Evolutionary conservation across 75 land plant genomes (phyloP).

Genomic region (Selaginella tamariscina): DNA sequence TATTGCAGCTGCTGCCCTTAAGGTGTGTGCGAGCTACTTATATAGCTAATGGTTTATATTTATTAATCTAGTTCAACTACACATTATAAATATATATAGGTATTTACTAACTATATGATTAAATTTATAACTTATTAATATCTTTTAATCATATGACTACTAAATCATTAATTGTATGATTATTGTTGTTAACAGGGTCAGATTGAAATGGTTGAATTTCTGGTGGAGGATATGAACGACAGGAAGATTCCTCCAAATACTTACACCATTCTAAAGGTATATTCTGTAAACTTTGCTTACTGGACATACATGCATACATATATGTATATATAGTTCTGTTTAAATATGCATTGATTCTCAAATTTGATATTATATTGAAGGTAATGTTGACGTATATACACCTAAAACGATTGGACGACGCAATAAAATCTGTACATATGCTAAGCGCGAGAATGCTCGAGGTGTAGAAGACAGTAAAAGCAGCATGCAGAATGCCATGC

Average conservation of each 20-base stretch:
- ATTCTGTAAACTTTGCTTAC: too few relatives aligned
- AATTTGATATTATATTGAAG: too few relatives aligned
- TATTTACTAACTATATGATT: too few relatives aligned
- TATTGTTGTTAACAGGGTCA: neutral
- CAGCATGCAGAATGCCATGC: neutral
- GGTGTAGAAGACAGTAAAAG: neutral
- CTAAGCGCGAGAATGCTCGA: neutral
- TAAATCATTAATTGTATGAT: too few relatives aligned
- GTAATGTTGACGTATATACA: neutral
- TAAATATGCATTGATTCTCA: too few relatives aligned
- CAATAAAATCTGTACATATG: neutral
- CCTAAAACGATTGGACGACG: neutral
- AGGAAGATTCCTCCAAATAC: neutral
- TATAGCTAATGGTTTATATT: neutral
- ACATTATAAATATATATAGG: too few relatives aligned
- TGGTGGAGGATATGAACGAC: neutral
- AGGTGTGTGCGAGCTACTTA: conserved; percentile 11
- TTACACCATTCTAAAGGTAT: neutral
- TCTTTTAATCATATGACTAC: too few relatives aligned
- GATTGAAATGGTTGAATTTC: neutral
- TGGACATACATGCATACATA: too few relatives aligned
- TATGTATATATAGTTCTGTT: too few relatives aligned
- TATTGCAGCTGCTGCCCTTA: conserved; percentile 20
- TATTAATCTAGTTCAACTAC: neutral
- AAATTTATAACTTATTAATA: too few relatives aligned